Evolutionary conservation across 306 rosid genomes (phyloP).

Genomic region (Vigna nakashimae): DNA sequence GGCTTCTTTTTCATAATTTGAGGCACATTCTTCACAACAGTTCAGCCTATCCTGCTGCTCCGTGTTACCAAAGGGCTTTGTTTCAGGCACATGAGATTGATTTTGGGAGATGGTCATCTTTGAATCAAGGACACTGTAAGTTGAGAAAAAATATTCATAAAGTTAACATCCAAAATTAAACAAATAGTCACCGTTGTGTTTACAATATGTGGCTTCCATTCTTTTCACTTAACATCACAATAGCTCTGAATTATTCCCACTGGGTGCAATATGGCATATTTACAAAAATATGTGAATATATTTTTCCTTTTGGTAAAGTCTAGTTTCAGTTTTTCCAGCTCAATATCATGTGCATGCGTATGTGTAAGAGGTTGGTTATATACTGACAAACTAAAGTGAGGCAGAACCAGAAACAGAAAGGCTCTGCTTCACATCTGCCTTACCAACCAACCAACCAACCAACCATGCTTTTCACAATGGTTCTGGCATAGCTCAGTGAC

Average conservation of each 20-base stretch:
- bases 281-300: background rate
- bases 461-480: constrained; percentile 43
- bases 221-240: background rate
- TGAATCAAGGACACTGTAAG: constrained; percentile 65
- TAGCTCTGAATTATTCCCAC: background rate
- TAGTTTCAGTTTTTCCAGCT: constrained; percentile 29
- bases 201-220: background rate
- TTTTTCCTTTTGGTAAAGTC: constrained; percentile 27
- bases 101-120: constrained; percentile 54
- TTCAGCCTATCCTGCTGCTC: constrained; percentile 57
- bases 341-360: constrained; percentile 41
- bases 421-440: constrained; percentile 48
- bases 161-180: constrained; percentile 7
- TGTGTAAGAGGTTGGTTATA: constrained; percentile 41
- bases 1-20: constrained; percentile 71
- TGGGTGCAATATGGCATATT: constrained; percentile 13
- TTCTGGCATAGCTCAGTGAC: constrained; percentile 49
- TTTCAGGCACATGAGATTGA: constrained; percentile 54
- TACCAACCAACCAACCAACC: background rate
- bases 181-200: background rate
- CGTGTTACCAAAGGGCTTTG: constrained; percentile 54
- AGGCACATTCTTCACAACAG: constrained; percentile 75
- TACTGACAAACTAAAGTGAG: constrained; percentile 55
- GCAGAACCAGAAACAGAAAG: constrained; percentile 39
- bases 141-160: constrained; percentile 26